These are phyloP conservation scores for Pestalotiopsis sp. DNA, from an alignment of 2,329 filamentous ascomycete species.

Conservation along the genomic window DNA sequence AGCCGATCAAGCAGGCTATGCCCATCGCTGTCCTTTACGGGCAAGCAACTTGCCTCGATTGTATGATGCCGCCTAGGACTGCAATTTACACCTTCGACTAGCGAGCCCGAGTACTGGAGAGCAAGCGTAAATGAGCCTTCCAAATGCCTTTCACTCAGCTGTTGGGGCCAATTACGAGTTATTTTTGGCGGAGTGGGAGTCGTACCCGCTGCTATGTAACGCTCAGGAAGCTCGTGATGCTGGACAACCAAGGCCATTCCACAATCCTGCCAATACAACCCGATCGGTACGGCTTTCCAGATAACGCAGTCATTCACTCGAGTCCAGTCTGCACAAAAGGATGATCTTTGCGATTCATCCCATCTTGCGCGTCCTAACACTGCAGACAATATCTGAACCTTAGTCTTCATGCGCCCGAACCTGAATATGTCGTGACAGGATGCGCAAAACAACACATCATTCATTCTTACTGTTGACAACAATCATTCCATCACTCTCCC, in stretches of 20 bases:
- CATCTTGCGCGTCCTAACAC: background rate
- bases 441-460: background rate
- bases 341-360: background rate
- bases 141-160: background rate
- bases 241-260: background rate
- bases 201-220: background rate
- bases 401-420: background rate
- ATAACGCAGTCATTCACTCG: background rate
- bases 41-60: background rate
- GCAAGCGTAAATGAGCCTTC: background rate
- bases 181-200: background rate
- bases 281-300: background rate
- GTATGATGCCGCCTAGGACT: background rate
- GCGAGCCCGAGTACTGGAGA: background rate
- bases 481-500: background rate
- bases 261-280: background rate
- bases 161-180: background rate
- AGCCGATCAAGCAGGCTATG: background rate
- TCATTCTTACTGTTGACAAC: background rate
- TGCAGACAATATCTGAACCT: background rate
- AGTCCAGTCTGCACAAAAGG: background rate
- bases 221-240: background rate
- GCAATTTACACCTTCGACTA: background rate
- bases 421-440: background rate
- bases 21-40: background rate